Percentiles rank a stretch among this genome's conserved stretches.
Evolutionary conservation across 306 rosid genomes (phyloP).

Genomic region (Pyrus betulifolia): DNA sequence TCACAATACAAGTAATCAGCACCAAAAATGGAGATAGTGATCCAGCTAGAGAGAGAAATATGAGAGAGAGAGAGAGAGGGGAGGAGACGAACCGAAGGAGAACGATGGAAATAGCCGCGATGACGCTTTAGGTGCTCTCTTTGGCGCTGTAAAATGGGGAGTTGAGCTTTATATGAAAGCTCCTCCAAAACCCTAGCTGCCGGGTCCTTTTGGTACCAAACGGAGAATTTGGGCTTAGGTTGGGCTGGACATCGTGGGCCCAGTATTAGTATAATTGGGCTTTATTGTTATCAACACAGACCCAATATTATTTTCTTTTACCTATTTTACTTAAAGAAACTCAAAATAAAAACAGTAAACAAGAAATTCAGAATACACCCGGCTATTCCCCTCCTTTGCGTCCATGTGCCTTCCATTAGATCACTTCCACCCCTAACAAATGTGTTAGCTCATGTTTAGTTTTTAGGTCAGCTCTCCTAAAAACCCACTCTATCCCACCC

Average conservation of each 20-base stretch:
- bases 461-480: no score
- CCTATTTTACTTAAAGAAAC: background rate
- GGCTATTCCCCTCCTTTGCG: no score
- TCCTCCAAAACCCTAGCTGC: slow-evolving; percentile 33
- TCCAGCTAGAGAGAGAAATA: background rate
- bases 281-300: background rate
- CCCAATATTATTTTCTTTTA: background rate
- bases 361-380: no score
- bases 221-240: background rate
- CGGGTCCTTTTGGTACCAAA: background rate
- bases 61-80: background rate
- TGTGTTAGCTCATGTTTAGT: no score
- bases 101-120: background rate
- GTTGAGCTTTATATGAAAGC: slow-evolving; percentile 6
- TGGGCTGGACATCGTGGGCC: background rate
- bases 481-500: no score
- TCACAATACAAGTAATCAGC: background rate
- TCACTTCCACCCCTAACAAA: no score
- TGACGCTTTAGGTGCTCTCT: slow-evolving; percentile 16
- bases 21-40: background rate
- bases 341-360: no score
- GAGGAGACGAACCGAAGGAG: slow-evolving; percentile 10
- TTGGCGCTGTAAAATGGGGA: background rate
- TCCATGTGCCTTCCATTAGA: no score
- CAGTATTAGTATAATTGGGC: background rate